Conservation (phyloP, 345 rosid species). For the Leavenworthia alabamica region DNA sequence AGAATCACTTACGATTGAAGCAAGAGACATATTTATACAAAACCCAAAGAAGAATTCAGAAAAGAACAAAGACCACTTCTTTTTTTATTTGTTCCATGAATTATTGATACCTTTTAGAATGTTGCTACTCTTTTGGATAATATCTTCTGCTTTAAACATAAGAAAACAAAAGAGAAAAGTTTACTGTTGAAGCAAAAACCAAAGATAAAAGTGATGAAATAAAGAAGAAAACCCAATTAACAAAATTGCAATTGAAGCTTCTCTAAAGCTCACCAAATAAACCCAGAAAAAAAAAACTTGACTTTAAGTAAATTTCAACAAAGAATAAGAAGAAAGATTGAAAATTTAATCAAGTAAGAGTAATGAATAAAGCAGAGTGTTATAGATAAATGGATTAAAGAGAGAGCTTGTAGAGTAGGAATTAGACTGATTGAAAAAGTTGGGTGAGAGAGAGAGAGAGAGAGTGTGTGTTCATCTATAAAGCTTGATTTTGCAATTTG, state of each 20-base stretch:
- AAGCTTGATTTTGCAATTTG: constrained; percentile 78
- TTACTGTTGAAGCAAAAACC: constrained; percentile 33
- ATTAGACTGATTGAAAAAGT: constrained; percentile 6
- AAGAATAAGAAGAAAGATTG: constrained; percentile 26
- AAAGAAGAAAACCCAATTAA: constrained; percentile 33
- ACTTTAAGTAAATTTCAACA: neutral
- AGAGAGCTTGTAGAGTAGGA: neutral
- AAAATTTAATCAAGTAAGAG: constrained; percentile 21
- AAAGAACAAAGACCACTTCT: too few species aligned
- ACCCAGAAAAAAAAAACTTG: neutral
- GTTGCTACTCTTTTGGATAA: constrained; percentile 30
- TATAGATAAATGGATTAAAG: neutral
- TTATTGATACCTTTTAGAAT: constrained; percentile 22
- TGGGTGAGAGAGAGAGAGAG: constrained; percentile 54
- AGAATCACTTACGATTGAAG: constrained; percentile 82
- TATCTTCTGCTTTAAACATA: constrained; percentile 50
- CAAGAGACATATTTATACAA: constrained; percentile 37
- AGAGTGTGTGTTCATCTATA: constrained; percentile 23
- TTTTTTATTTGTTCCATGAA: too few species aligned
- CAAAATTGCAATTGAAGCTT: constrained; percentile 37
- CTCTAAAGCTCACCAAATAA: constrained; percentile 2
- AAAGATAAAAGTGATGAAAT: constrained; percentile 13
- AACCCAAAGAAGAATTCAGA: constrained; percentile 5
- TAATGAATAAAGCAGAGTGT: neutral
- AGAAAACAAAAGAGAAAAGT: constrained; percentile 34